Evolutionary conservation across 2,329 filamentous ascomycete genomes (phyloP).

Genomic region (Diplodia intermedia): DNA sequence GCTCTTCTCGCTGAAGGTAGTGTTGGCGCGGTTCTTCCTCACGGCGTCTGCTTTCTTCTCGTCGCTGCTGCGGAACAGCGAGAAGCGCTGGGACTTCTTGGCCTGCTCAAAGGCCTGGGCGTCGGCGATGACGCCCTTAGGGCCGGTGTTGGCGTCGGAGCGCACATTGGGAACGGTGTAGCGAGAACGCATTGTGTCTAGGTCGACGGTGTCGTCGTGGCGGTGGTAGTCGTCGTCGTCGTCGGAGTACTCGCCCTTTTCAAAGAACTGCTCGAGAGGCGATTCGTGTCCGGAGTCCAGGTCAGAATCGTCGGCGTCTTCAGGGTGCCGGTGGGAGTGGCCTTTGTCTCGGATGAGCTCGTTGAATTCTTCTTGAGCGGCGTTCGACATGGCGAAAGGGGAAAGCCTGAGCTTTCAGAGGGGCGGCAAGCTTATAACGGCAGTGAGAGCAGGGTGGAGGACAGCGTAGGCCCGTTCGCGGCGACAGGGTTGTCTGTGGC

Average conservation of each 20-base stretch:
- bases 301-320: constrained; percentile 59
- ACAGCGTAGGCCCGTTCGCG: constrained; percentile 24
- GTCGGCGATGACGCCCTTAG: constrained; percentile 87
- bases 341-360: constrained; percentile 58
- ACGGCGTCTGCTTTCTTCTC: constrained; percentile 14
- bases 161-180: constrained; percentile 66
- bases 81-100: constrained; percentile 45
- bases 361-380: constrained; percentile 61
- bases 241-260: constrained; percentile 63
- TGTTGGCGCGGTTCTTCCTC: constrained; percentile 40
- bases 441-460: constrained; percentile 14
- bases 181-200: constrained; percentile 59
- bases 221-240: constrained; percentile 55
- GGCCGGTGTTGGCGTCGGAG: constrained; percentile 75
- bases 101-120: constrained; percentile 78
- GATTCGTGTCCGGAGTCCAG: constrained; percentile 60
- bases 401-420: constrained; percentile 26
- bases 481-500: constrained; percentile 25
- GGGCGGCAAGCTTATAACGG: constrained; percentile 31
- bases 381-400: constrained; percentile 39
- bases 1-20: constrained; percentile 51
- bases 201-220: constrained; percentile 48
- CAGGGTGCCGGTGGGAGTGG: constrained; percentile 53
- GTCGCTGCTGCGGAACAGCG: constrained; percentile 34
- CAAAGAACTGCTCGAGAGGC: constrained; percentile 59